Percentiles rank a stretch among this genome's conserved stretches.
These are phyloP conservation scores for Panellus pusillus DNA, from an alignment of 768 basidiomycete genomes.

Conservation along the genomic window DNA sequence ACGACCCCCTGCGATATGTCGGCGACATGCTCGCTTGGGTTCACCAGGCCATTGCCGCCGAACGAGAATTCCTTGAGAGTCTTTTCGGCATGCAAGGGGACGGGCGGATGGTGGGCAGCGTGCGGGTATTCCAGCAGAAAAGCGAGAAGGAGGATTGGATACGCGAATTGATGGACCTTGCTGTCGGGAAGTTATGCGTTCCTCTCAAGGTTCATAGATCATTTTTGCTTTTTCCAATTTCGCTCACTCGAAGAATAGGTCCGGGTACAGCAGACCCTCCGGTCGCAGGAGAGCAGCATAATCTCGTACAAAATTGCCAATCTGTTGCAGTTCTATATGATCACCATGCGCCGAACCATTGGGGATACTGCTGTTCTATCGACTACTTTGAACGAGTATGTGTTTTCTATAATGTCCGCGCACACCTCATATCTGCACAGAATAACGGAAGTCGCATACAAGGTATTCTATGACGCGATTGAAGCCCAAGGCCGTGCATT, in stretches of 20 bases:
- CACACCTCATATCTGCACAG: conserved; percentile 38
- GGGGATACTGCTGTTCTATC: conserved; percentile 81
- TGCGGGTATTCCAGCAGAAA: conserved; percentile 48
- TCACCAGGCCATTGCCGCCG: conserved; percentile 93
- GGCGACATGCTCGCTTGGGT: conserved; percentile 99
- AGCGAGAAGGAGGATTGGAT: conserved; percentile 80
- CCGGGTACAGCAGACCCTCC: conserved; percentile 90
- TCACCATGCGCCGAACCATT: conserved; percentile 92
- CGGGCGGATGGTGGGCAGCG: conserved; percentile 75
- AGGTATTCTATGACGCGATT: conserved; percentile 86
- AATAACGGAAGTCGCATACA: conserved; percentile 77
- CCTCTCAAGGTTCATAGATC: conserved; percentile 72
- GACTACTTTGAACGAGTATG: conserved; percentile 77
- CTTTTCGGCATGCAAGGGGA: conserved; percentile 73
- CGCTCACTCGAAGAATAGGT: conserved; percentile 43
- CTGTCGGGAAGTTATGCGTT: conserved; percentile 79
- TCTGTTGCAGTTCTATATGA: conserved; percentile 89
- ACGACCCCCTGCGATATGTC: conserved; percentile 94
- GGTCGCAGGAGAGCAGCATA: conserved; percentile 91
- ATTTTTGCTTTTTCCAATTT: not conserved
- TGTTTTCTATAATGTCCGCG: not conserved
- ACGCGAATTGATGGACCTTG: conserved; percentile 74
- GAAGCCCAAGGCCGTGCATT: conserved; percentile 78
- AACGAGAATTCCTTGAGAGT: conserved; percentile 89
- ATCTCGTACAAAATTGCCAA: conserved; percentile 92